phyloP scores from a whole-genome alignment of 2,329 filamentous ascomycete genomes.

The Aspergillus fructus region DNA sequence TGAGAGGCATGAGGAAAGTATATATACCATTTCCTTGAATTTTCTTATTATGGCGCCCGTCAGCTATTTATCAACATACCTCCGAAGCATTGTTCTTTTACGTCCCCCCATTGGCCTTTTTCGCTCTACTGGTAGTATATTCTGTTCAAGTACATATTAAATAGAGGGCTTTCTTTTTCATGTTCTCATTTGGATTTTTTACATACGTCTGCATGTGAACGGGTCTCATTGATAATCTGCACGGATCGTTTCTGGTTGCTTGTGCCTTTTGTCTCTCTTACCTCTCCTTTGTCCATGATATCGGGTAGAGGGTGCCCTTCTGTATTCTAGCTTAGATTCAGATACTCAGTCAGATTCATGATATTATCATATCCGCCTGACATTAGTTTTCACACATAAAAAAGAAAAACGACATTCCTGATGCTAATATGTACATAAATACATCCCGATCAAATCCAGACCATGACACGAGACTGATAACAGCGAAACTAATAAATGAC shows the following conservation, averaged over 20 bases:
- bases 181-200: background rate
- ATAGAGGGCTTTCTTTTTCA: background rate
- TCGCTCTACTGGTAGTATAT: background rate
- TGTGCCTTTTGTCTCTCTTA: background rate
- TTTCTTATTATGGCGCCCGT: background rate
- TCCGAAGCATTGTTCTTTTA: background rate
- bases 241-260: background rate
- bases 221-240: background rate
- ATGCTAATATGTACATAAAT: slow-evolving; percentile 43
- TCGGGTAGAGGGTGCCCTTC: slow-evolving; percentile 10
- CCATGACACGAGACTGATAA: slow-evolving; percentile 22
- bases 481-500: slow-evolving; percentile 17
- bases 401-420: slow-evolving; percentile 29
- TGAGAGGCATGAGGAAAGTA: slow-evolving; percentile 23
- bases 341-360: background rate
- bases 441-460: slow-evolving; percentile 25
- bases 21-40: slow-evolving; percentile 25
- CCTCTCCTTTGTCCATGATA: slow-evolving; percentile 7
- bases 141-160: slow-evolving; percentile 10
- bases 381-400: background rate
- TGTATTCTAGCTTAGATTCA: slow-evolving; percentile 17
- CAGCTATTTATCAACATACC: background rate
- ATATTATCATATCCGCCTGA: background rate
- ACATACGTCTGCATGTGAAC: background rate
- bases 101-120: background rate